A percentile compares a stretch with the other conserved stretches of the same genome.
Evolutionary conservation across 306 rosid species (phyloP).

Genomic region (Aeschynomene evenia): DNA sequence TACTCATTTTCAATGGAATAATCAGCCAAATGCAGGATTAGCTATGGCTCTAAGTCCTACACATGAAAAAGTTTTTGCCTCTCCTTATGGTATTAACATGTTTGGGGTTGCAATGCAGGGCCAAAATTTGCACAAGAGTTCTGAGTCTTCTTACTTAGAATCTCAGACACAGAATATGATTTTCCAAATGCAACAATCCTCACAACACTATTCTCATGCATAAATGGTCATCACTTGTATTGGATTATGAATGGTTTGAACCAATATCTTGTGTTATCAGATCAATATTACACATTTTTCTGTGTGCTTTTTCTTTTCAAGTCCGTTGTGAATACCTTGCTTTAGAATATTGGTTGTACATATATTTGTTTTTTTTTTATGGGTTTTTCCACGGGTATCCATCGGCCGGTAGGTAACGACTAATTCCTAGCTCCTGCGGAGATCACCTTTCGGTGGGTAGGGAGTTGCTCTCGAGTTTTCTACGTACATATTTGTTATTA

Average conservation of each 20-base stretch:
- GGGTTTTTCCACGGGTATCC: too few relatives aligned
- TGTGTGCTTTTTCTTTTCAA: conserved; percentile 30
- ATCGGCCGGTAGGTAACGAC: too few relatives aligned
- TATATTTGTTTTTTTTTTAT: too few relatives aligned
- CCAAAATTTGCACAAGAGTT: conserved; percentile 46
- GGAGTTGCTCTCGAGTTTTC: too few relatives aligned
- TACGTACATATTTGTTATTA: too few relatives aligned
- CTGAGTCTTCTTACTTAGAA: conserved; percentile 55
- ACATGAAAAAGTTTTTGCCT: conserved; percentile 48
- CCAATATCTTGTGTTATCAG: conserved; percentile 25
- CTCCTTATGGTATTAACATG: conserved; percentile 54
- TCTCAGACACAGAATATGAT: conserved; percentile 63
- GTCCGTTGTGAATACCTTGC: conserved; percentile 55
- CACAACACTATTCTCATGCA: conserved; percentile 50
- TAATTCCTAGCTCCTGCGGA: too few relatives aligned
- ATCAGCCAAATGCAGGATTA: conserved; percentile 44
- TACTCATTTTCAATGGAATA: conserved; percentile 64
- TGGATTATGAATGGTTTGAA: conserved; percentile 31
- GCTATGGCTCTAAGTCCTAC: conserved; percentile 48
- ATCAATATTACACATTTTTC: conserved; percentile 34
- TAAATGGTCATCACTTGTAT: conserved; percentile 26
- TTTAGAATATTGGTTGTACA: conserved; percentile 42
- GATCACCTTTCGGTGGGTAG: too few relatives aligned
- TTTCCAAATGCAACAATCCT: conserved; percentile 68
- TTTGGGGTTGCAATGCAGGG: conserved; percentile 54